Base-by-base conservation (phyloP, 2,329 filamentous ascomycete genomes). In the Amylocarpus encephaloides region DNA sequence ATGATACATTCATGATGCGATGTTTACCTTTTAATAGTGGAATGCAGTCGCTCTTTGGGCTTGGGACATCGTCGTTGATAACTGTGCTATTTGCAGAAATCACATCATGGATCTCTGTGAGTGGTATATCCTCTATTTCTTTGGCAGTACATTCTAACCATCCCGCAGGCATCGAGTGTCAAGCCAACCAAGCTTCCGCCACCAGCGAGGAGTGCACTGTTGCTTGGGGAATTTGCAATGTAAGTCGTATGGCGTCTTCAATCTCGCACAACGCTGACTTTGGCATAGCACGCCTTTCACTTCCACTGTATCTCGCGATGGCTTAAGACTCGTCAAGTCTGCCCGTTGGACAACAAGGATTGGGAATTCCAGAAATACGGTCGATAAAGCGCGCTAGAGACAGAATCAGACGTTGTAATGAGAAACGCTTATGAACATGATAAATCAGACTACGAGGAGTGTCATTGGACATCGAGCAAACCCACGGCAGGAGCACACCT, bases 281-380 rank as follows among this genome's bases (percentile, higher is more conserved):
- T 33, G 15, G 30, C 15, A 26, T 64, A 98, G 93, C 93, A 98
- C 67, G 93, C 93, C 29, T 98, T 98, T 78, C 93, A 98, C 72
- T 98, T 98, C 74, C 93, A 98, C 74, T 98, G 93, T 76, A 98
- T 98, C 67, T 97, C 93, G 11, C 82, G 93, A 71, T 98, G 93
- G 93, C 77, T 98, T 52, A 98, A 98, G 78, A 95, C 93, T n/a
- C 85, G 93, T 67, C 93, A 97, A 68, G 93, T 98, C 44, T 98
- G 93, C 67, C 93, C 93, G 13, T 76, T 98, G 40, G 93, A 98
- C 73, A 98, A 98, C 73, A 79, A 92, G 63, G 93, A 98, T 71
- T 98, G 93, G 93, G 93, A 98, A 68, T 98, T 97, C 76, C 93
- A 98, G 72, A 98, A 97, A 71, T 98, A 98, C 68, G 93, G 93